Percentiles rank a stretch among this genome's conserved stretches.
Evolutionary conservation across 805 yeast species (phyloP).

Genomic region (Kuraishia capsulata): DNA sequence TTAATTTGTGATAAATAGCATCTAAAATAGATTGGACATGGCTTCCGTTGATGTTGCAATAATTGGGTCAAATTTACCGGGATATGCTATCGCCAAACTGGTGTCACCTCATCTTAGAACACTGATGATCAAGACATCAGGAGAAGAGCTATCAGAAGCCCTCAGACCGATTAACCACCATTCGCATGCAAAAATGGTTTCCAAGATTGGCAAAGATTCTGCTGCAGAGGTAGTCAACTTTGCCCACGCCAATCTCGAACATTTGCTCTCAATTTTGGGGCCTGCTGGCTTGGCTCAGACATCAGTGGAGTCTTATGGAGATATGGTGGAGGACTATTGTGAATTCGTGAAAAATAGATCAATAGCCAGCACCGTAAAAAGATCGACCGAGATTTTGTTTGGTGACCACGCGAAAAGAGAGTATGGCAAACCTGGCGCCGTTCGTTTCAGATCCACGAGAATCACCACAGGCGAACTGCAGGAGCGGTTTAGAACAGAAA

Average conservation of each 20-base stretch:
- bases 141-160: not conserved
- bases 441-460: conserved; percentile 31
- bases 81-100: not conserved
- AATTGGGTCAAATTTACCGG: not conserved
- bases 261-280: conserved; percentile 20
- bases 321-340: conserved; percentile 11
- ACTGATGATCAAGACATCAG: not conserved
- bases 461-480: conserved; percentile 8
- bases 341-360: conserved; percentile 17
- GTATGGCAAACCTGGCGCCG: conserved; percentile 13
- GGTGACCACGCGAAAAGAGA: conserved; percentile 22
- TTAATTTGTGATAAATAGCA: too few relatives aligned
- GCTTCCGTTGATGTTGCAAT: not conserved
- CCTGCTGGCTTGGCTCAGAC: conserved; percentile 25
- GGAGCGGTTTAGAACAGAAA: conserved; percentile 29
- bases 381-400: conserved; percentile 20
- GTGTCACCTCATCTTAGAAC: not conserved
- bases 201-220: conserved; percentile 14
- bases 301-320: conserved; percentile 10
- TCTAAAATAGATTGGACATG: too few relatives aligned
- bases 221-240: conserved; percentile 28
- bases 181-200: conserved; percentile 8
- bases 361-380: conserved; percentile 17
- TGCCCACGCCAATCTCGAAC: conserved; percentile 23
- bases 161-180: conserved; percentile 25